Base-by-base conservation (phyloP, 2,329 filamentous ascomycete genomes). In the Cordyceps sp. region DNA sequence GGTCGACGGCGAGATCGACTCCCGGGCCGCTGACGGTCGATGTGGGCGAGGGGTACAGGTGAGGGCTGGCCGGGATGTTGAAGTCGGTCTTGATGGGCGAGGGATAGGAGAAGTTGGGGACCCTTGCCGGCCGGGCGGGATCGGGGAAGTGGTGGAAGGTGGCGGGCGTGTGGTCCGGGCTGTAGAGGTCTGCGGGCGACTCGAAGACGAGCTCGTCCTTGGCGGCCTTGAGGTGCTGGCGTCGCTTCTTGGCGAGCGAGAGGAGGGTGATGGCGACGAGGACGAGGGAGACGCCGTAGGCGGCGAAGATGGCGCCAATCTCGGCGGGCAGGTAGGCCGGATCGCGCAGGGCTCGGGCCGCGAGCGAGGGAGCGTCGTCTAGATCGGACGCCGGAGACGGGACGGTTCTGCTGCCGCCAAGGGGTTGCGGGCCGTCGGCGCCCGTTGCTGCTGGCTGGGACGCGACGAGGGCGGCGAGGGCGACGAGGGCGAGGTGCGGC, bases 241-340 rank as follows among this genome's bases (percentile, higher is more conserved):
- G 65, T 16, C 69, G 61, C 36, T 52, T 62, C 50, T 64, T 72
- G 32, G 66, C 58, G 7, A 84, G 62, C 16, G 69, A 51, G 26
- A 84, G 59, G 7, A 85, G 59, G 29, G 71, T 58, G 22, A 72
- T 61, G 44, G 82, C 76, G 45, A 90, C 72, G 45, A 90, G 54
- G 45, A 84, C 64, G 47, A 92, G 66, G 23, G 74, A 81, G 37
- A 83, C 53, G 36, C 86, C 66, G 70, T 94, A 94, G 36, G 81
- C 77, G 38, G 77, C 84, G 36, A 88, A 67, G 37, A 96, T 80
- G 42, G 77, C 83, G 40, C 80, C 78, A 43, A 94, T 76, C 54
- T 94, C 78, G 36, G 73, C 76, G 14, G 85, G 83, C 16, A 94
- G 69, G 34, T 78, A 72, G 14, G 65, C 56, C 39, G 59, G 59